These are phyloP conservation scores for Candida maris DNA, from an alignment of 805 yeast species.

Conservation along the genomic window DNA sequence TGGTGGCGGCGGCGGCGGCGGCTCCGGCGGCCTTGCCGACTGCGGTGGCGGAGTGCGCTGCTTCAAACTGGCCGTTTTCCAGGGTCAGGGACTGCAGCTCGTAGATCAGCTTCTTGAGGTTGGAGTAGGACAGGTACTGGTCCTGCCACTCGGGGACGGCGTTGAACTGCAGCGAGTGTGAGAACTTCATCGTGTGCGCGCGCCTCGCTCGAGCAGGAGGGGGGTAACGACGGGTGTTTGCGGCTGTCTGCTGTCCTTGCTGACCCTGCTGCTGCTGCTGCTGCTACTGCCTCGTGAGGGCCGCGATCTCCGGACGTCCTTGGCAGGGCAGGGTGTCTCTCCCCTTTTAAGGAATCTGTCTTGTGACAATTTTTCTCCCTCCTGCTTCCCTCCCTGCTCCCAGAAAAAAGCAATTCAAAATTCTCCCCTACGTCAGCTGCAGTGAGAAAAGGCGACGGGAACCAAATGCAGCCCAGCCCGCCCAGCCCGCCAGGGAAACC, in stretches of 20 bases:
- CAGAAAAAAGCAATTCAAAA: neutral
- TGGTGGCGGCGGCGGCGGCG: slow-evolving; percentile 11
- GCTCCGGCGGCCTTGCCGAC: slow-evolving; percentile 13
- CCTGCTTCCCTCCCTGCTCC: neutral
- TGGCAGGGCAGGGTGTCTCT: no score
- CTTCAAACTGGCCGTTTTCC: slow-evolving; percentile 15
- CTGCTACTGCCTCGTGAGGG: no score
- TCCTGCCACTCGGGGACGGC: slow-evolving; percentile 56
- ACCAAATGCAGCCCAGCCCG: no score
- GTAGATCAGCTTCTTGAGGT: slow-evolving; percentile 54
- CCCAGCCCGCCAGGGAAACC: no score
- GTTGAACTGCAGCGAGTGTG: slow-evolving; percentile 47
- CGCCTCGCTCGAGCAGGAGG: no score
- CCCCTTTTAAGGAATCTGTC: neutral
- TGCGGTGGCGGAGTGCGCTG: slow-evolving; percentile 15
- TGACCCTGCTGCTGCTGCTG: no score
- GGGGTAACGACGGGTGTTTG: no score
- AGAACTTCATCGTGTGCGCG: slow-evolving; percentile 41
- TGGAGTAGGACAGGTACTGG: slow-evolving; percentile 41
- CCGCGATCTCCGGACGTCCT: no score
- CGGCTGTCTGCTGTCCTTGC: no score
- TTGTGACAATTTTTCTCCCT: slow-evolving; percentile 1
- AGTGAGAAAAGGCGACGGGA: no score
- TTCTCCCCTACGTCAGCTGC: no score
- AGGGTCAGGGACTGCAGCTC: slow-evolving; percentile 41